Evolutionary conservation across 2,329 filamentous ascomycete species (phyloP).

Genomic region (Diaporthe capsici): DNA sequence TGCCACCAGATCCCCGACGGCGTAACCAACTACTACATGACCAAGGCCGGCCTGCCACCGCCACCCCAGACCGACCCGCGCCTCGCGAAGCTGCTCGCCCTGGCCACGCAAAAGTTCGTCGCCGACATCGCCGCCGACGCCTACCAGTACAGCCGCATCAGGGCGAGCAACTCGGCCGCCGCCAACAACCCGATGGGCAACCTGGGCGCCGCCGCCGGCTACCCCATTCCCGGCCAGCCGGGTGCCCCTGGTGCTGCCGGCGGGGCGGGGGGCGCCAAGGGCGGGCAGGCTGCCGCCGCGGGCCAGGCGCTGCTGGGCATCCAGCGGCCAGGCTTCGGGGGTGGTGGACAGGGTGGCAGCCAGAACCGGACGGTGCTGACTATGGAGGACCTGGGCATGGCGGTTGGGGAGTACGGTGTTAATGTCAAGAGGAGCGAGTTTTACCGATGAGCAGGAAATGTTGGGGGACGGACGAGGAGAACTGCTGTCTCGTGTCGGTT

Average conservation of each 20-base stretch:
- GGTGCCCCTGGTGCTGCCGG: slow-evolving; percentile 51
- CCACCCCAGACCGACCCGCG: slow-evolving; percentile 91
- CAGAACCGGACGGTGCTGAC: slow-evolving; percentile 95
- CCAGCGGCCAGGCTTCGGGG: slow-evolving; percentile 84
- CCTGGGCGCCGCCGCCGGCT: slow-evolving; percentile 81
- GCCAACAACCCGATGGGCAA: slow-evolving; percentile 93
- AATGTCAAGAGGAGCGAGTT: slow-evolving; percentile 98
- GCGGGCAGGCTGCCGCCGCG: slow-evolving; percentile 29
- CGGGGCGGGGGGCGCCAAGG: slow-evolving; percentile 60
- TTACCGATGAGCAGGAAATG: slow-evolving; percentile 74
- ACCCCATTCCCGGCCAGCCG: slow-evolving; percentile 73
- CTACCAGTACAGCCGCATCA: slow-evolving; percentile 97
- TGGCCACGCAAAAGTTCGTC: slow-evolving; percentile 99
- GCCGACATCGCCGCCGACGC: slow-evolving; percentile 97
- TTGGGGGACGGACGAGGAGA: not conserved
- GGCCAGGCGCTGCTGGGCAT: slow-evolving; percentile 71
- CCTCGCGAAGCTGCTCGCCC: slow-evolving; percentile 91
- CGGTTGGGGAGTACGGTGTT: slow-evolving; percentile 96
- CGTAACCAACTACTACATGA: slow-evolving; percentile 98
- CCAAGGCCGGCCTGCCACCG: slow-evolving; percentile 92
- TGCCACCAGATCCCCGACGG: slow-evolving; percentile 88
- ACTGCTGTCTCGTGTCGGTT: not conserved
- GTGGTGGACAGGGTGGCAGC: slow-evolving; percentile 88
- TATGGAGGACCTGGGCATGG: slow-evolving; percentile 99
- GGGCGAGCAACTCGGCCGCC: slow-evolving; percentile 88